A percentile compares a stretch with the other conserved stretches of the same genome.
Evolutionary conservation across 2,329 filamentous ascomycete species (phyloP).

Genomic region (Venturia carpophila): DNA sequence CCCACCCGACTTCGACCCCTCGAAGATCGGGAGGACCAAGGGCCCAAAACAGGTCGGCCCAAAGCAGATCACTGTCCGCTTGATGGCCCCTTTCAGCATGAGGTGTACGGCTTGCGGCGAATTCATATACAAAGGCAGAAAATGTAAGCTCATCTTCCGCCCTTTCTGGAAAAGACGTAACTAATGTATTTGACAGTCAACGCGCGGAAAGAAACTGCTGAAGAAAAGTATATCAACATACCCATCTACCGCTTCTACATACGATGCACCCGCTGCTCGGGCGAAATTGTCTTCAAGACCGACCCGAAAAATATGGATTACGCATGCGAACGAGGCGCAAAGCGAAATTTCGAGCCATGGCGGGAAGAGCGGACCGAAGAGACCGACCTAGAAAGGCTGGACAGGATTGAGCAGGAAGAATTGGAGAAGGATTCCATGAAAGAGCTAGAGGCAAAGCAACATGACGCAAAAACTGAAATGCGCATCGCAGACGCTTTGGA

Average conservation of each 20-base stretch:
- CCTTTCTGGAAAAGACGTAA: background rate
- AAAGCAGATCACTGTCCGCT: conserved; percentile 74
- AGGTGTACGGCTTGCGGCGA: conserved; percentile 63
- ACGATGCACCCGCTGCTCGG: conserved; percentile 75
- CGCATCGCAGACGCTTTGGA: conserved; percentile 91
- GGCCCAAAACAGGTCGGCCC: conserved; percentile 66
- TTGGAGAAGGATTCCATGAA: conserved; percentile 73
- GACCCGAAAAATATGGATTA: conserved; percentile 96
- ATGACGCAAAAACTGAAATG: conserved; percentile 92
- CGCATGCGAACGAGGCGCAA: conserved; percentile 69
- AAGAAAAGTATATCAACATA: conserved; percentile 83
- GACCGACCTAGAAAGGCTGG: conserved; percentile 80
- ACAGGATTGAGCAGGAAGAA: conserved; percentile 72
- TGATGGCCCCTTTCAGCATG: conserved; percentile 86
- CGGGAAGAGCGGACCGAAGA: conserved; percentile 56
- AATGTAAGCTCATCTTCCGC: conserved; percentile 40
- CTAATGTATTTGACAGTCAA: conserved; percentile 48
- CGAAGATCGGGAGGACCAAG: conserved; percentile 62
- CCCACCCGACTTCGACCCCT: conserved; percentile 81
- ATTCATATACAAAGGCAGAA: conserved; percentile 87
- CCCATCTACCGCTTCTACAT: conserved; percentile 88
- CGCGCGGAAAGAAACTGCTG: conserved; percentile 82
- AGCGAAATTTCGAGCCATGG: conserved; percentile 93
- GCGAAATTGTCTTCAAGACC: conserved; percentile 86
- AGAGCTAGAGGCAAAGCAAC: conserved; percentile 86